Conservation (phyloP, 768 basidiomycete species). For the Mycena alexandri region DNA sequence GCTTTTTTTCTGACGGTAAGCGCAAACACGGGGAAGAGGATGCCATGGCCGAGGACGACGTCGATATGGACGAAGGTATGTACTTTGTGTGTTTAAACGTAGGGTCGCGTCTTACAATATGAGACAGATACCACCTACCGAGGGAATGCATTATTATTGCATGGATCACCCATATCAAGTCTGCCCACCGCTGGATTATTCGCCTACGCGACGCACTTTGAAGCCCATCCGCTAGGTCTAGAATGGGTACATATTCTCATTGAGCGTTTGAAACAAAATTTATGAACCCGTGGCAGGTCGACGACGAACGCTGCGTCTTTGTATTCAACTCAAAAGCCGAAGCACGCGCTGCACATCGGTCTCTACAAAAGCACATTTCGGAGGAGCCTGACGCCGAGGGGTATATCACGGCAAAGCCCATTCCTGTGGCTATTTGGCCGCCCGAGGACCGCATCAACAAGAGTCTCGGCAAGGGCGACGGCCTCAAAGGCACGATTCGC, state of each 20-base stretch:
- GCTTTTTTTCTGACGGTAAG: slow-evolving; percentile 54
- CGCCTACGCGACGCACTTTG: slow-evolving; percentile 85
- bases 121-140: slow-evolving; percentile 63
- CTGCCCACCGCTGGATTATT: slow-evolving; percentile 84
- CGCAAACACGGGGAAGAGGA: slow-evolving; percentile 55
- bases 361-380: slow-evolving; percentile 62
- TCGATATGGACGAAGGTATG: slow-evolving; percentile 52
- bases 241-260: slow-evolving; percentile 69
- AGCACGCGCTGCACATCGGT: slow-evolving; percentile 65
- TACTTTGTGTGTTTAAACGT: neutral
- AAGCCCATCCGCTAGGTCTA: slow-evolving; percentile 77
- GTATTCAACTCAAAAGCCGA: slow-evolving; percentile 72
- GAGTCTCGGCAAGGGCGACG: slow-evolving; percentile 77
- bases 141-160: slow-evolving; percentile 77
- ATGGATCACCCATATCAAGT: slow-evolving; percentile 78
- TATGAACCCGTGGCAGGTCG: slow-evolving; percentile 50
- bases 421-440: slow-evolving; percentile 84
- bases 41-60: slow-evolving; percentile 49
- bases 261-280: neutral
- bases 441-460: slow-evolving; percentile 82
- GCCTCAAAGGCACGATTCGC: slow-evolving; percentile 71
- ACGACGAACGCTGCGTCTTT: slow-evolving; percentile 85
- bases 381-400: slow-evolving; percentile 71
- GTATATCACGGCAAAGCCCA: slow-evolving; percentile 71
- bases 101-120: slow-evolving; percentile 6